These are phyloP conservation scores for Fusarium camptoceras DNA, from an alignment of 2,329 filamentous ascomycete species.

Conservation along the genomic window DNA sequence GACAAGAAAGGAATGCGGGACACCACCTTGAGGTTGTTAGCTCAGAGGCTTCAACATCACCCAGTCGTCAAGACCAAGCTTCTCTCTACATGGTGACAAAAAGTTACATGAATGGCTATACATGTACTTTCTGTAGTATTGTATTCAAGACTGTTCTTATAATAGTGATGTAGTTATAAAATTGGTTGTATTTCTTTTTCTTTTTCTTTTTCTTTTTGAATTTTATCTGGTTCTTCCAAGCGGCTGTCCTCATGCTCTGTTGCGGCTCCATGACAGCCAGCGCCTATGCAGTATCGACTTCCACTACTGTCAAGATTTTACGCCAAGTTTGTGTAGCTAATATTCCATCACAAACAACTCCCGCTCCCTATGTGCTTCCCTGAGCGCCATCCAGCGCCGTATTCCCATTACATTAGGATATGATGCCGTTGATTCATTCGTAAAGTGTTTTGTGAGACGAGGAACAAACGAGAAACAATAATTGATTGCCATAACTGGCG, in stretches of 20 bases:
- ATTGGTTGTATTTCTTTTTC: slow-evolving; percentile 1
- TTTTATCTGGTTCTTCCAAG: neutral
- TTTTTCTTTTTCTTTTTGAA: neutral
- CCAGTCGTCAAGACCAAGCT: neutral
- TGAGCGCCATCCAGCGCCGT: slow-evolving; percentile 42
- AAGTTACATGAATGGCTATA: neutral
- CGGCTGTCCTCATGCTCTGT: neutral
- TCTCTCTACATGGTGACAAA: neutral
- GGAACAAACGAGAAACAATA: slow-evolving; percentile 27
- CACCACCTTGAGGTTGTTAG: slow-evolving; percentile 19
- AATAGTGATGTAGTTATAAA: slow-evolving; percentile 1
- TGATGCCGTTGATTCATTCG: slow-evolving; percentile 43
- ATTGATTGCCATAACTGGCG: slow-evolving; percentile 26
- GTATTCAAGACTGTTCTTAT: neutral
- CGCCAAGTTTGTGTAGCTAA: neutral
- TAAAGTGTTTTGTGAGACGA: slow-evolving; percentile 23
- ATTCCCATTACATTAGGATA: slow-evolving; percentile 49
- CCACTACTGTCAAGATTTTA: neutral
- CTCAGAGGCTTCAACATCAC: slow-evolving; percentile 20
- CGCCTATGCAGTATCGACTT: neutral
- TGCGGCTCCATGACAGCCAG: neutral
- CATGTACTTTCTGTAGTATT: neutral
- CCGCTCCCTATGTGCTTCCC: slow-evolving; percentile 27
- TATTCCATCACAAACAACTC: slow-evolving; percentile 10
- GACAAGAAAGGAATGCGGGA: slow-evolving; percentile 34